These are phyloP conservation scores for Globisporangium spiculum DNA, from an alignment of 352 stramenopile species.

Conservation along the genomic window DNA sequence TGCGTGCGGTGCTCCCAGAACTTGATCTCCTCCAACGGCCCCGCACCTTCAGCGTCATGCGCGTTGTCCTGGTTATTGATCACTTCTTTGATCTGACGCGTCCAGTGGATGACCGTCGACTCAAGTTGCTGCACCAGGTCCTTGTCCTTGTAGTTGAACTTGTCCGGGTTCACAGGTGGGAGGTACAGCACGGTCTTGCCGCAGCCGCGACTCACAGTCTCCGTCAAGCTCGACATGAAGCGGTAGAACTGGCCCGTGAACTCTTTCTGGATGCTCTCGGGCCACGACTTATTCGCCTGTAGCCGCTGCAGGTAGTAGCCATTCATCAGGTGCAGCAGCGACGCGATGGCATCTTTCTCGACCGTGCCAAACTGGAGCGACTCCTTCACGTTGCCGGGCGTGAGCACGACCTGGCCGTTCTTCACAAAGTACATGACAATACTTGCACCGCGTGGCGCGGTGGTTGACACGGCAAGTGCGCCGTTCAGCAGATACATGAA, in stretches of 20 bases:
- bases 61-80: conserved; percentile 95
- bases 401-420: conserved; percentile 71
- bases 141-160: conserved; percentile 91
- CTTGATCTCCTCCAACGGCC: conserved; percentile 94
- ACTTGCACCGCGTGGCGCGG: conserved; percentile 40
- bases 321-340: conserved; percentile 84
- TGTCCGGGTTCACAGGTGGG: conserved; percentile 72
- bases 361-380: conserved; percentile 78
- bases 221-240: conserved; percentile 95
- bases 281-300: conserved; percentile 82
- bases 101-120: conserved; percentile 96
- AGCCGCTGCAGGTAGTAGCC: conserved; percentile 80
- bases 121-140: conserved; percentile 96
- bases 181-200: conserved; percentile 95
- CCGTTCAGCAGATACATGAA: conserved; percentile 61
- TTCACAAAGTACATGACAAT: conserved; percentile 90
- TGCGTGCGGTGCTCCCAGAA: conserved; percentile 93
- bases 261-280: conserved; percentile 93
- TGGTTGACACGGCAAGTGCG: conserved; percentile 49
- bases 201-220: conserved; percentile 87
- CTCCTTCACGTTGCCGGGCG: conserved; percentile 51
- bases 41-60: conserved; percentile 87
- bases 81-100: conserved; percentile 96
- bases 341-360: conserved; percentile 72
- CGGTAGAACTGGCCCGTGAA: conserved; percentile 93